These are phyloP conservation scores for Cyberlindnera americana DNA, from an alignment of 805 yeast genomes.

Conservation along the genomic window DNA sequence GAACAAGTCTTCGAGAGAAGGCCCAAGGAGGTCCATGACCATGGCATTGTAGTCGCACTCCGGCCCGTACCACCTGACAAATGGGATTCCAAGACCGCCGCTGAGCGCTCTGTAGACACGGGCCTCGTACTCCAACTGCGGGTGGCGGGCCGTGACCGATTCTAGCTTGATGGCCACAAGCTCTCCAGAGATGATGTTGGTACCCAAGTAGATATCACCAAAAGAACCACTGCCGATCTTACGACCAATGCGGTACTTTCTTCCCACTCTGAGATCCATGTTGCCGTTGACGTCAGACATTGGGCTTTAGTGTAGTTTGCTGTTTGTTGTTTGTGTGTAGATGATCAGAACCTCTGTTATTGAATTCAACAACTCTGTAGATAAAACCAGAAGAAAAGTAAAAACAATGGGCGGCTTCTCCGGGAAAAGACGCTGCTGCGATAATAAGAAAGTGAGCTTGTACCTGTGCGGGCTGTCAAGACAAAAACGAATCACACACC, in stretches of 20 bases:
- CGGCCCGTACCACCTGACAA: slow-evolving; percentile 94
- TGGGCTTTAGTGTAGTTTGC: background rate
- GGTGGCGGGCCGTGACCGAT: slow-evolving; percentile 86
- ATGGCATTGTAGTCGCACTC: slow-evolving; percentile 96
- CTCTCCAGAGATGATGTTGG: slow-evolving; percentile 92
- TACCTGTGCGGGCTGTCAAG: background rate
- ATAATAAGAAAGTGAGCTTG: background rate
- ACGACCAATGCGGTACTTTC: slow-evolving; percentile 89
- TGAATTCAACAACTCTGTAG: too few species aligned
- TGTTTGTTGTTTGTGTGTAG: background rate
- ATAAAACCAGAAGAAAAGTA: too few species aligned
- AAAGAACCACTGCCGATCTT: slow-evolving; percentile 97
- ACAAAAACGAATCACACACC: background rate
- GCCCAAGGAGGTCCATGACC: slow-evolving; percentile 95
- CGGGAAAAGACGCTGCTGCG: background rate
- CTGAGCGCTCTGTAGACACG: slow-evolving; percentile 90
- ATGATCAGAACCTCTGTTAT: too few species aligned
- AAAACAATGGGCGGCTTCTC: slow-evolving; percentile 9
- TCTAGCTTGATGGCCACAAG: slow-evolving; percentile 97
- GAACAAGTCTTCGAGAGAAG: slow-evolving; percentile 91
- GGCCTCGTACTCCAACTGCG: slow-evolving; percentile 96
- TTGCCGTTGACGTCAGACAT: slow-evolving; percentile 14
- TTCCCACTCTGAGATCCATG: slow-evolving; percentile 84
- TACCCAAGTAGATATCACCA: slow-evolving; percentile 93
- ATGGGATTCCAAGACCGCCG: slow-evolving; percentile 97